Evolutionary conservation across 2,329 filamentous ascomycete genomes (phyloP), one percentile per base, ranked within the genome.

Genomic region (Didymella glomerata): DNA sequence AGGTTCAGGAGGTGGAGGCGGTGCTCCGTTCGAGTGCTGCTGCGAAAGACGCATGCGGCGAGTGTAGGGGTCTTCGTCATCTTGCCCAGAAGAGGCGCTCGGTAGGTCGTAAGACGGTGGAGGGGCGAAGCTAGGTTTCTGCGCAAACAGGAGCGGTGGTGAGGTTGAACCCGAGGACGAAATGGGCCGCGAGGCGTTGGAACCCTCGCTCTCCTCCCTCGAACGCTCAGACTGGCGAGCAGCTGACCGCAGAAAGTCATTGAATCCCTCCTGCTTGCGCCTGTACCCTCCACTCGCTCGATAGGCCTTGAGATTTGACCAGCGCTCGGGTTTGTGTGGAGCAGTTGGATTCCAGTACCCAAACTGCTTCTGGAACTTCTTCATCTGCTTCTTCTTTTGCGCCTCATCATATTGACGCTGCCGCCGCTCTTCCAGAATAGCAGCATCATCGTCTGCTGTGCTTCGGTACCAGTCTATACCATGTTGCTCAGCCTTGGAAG

Each of bases 361-460:
- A 41, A 86, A 85, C 76, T 88, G 89, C 82, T 91, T 91, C 77
- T 90, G 88, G 73, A 88, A 89, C 78, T 90, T 92, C 78, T 88
- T 90, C 59, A 70, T 62, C 60, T 91, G 88, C 41, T 79, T 77
- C 69, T 81, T 82, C 46, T 75, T 76, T 60, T 91, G 88, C 14
- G 91, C 64, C 42, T 71, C 90, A 55, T 91, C 91, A 48, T 91
- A 87, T 72, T 90, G 87, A 55, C 88, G 85, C 78, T 91, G 90
- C 70, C 90, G 85, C 20, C 78, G 81, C 44, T 81, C 82, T 73
- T 92, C 92, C 62, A 88, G 86, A 63, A 82, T 84, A 65, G 86
- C 84, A 27, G 85, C 83, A 69, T 92, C 92, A 55, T 96, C 91
- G 66, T 96, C 92, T n/a, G 92, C 90, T 48, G 86, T 88, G 1